Conservation (phyloP, 1,284 basidiomycete genomes). For the Cutaneotrichosporon sp. region DNA sequence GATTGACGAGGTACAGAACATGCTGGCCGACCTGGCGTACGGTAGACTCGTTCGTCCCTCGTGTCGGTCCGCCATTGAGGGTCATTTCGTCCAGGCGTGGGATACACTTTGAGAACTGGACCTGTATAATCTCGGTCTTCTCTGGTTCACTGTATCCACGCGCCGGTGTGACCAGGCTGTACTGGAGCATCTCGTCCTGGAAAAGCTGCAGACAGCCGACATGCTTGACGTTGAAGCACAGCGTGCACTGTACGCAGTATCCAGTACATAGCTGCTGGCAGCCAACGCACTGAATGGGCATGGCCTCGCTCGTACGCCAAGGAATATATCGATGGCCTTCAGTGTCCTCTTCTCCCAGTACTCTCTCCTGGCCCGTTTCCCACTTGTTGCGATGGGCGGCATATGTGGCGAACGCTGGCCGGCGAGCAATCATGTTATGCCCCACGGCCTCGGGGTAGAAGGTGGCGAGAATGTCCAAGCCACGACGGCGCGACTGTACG, state of each 20-base stretch:
- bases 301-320: conserved; percentile 22
- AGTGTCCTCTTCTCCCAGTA: conserved; percentile 27
- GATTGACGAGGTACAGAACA: conserved; percentile 51
- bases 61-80: conserved; percentile 12
- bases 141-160: neutral
- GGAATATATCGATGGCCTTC: conserved; percentile 35
- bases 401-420: conserved; percentile 30
- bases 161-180: conserved; percentile 27
- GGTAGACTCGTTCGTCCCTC: conserved; percentile 13
- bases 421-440: conserved; percentile 51
- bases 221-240: conserved; percentile 32
- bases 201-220: conserved; percentile 28
- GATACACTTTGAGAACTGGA: conserved; percentile 28
- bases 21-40: conserved; percentile 29
- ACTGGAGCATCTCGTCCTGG: conserved; percentile 20
- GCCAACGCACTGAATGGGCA: conserved; percentile 10
- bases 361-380: conserved; percentile 35
- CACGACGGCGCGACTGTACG: conserved; percentile 49
- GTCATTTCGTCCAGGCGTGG: conserved; percentile 27
- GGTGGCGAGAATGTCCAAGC: conserved; percentile 56
- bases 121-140: conserved; percentile 8
- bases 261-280: conserved; percentile 29
- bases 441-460: conserved; percentile 65
- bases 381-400: conserved; percentile 25
- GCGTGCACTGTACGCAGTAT: conserved; percentile 31